Conservation (phyloP, 768 basidiomycete genomes). For the Lentinula edodes region DNA sequence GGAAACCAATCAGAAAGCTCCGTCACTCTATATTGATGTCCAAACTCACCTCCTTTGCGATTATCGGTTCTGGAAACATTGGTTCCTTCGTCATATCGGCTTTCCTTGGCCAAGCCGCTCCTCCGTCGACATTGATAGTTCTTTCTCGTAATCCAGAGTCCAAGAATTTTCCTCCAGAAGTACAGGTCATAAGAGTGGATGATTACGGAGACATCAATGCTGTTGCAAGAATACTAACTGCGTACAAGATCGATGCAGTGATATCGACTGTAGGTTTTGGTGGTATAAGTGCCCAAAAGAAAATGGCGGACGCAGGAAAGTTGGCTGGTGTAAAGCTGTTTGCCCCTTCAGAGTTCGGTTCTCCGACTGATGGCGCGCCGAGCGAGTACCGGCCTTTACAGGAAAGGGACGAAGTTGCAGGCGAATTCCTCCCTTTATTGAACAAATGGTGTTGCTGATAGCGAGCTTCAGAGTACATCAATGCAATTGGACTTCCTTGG, state of each 20-base stretch:
- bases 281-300: slow-evolving; percentile 17
- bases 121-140: slow-evolving; percentile 8
- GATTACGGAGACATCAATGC: slow-evolving; percentile 20
- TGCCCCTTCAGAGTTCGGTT: slow-evolving; percentile 32
- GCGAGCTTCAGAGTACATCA: slow-evolving; percentile 18
- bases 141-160: slow-evolving; percentile 11
- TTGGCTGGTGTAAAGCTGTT: slow-evolving; percentile 30
- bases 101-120: background rate
- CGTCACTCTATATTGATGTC: background rate
- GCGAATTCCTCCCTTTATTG: slow-evolving; percentile 12
- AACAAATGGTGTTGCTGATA: background rate
- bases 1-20: background rate
- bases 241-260: slow-evolving; percentile 28
- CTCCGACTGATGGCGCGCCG: slow-evolving; percentile 26
- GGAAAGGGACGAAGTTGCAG: slow-evolving; percentile 22
- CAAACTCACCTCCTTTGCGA: slow-evolving; percentile 26
- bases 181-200: slow-evolving; percentile 17
- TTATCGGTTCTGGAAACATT: slow-evolving; percentile 25
- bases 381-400: slow-evolving; percentile 15
- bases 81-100: slow-evolving; percentile 16
- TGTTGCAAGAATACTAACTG: slow-evolving; percentile 20
- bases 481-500: slow-evolving; percentile 22
- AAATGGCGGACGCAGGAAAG: slow-evolving; percentile 29
- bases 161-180: slow-evolving; percentile 14
- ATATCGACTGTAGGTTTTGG: slow-evolving; percentile 24